phyloP scores from a whole-genome alignment of 78 protist genomes.

The Dictyostelium brefeldianum region DNA sequence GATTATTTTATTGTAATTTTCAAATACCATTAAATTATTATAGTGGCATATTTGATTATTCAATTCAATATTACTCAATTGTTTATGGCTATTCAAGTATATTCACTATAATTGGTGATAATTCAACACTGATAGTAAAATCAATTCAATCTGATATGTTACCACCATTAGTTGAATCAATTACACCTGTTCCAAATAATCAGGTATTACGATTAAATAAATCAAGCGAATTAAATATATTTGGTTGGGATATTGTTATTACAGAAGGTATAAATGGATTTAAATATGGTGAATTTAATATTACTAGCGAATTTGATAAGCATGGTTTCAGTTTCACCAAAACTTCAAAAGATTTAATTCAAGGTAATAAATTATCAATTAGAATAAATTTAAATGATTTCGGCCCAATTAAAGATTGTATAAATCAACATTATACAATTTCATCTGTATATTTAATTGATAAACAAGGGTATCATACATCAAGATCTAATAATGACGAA shows the following conservation, averaged over 20 bases:
- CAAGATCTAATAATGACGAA: not conserved
- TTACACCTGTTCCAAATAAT: not conserved
- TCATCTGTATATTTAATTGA: not conserved
- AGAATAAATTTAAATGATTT: not conserved
- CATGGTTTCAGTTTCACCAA: not conserved
- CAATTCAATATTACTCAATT: not conserved
- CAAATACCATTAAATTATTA: not conserved
- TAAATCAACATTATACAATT: not conserved
- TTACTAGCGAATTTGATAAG: not conserved
- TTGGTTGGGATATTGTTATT: constrained; percentile 9
- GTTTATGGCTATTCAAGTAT: not conserved
- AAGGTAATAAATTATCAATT: not conserved
- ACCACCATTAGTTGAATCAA: not conserved
- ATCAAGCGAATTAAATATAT: not conserved
- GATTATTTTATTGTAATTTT: not conserved
- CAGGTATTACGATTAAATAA: not conserved
- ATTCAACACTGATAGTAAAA: not conserved
- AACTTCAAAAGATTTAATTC: not conserved
- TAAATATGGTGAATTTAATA: constrained; percentile 5
- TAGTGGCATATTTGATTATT: not conserved
- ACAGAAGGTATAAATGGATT: not conserved
- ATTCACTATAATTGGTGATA: not conserved
- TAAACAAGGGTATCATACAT: constrained; percentile 11
- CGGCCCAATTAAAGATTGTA: not conserved
- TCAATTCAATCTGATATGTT: not conserved